These are phyloP conservation scores for Neophaeococcomyces aloes DNA, from an alignment of 2,329 filamentous ascomycete species.

Conservation along the genomic window DNA sequence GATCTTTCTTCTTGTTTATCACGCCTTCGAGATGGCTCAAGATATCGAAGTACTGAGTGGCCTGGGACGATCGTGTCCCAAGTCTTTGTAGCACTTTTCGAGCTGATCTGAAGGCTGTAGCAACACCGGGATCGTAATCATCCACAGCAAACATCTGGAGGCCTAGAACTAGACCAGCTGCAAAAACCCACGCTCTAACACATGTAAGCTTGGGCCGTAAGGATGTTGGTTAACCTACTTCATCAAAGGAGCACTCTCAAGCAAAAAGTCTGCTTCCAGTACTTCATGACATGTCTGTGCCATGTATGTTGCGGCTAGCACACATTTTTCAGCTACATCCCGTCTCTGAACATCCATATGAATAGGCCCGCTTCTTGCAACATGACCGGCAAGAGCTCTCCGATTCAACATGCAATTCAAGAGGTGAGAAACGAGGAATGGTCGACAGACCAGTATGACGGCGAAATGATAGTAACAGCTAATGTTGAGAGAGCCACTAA, in stretches of 20 bases:
- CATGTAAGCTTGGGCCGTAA: too few relatives aligned
- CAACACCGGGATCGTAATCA: constrained; percentile 36
- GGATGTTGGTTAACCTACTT: too few relatives aligned
- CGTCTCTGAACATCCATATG: neutral
- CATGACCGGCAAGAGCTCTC: neutral
- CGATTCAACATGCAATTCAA: too few relatives aligned
- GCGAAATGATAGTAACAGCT: constrained; percentile 51
- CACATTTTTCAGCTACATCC: constrained; percentile 42
- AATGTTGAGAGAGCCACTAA: too few relatives aligned
- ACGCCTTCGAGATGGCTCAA: constrained; percentile 37
- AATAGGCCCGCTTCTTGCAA: neutral
- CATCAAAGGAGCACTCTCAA: too few relatives aligned
- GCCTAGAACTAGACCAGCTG: constrained; percentile 47
- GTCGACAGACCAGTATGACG: constrained; percentile 47
- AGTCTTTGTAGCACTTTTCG: constrained; percentile 41
- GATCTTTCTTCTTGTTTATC: neutral
- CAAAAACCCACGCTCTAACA: constrained; percentile 48
- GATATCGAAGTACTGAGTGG: constrained; percentile 48
- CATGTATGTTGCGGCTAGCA: constrained; percentile 47
- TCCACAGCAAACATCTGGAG: constrained; percentile 46
- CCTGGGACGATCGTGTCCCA: constrained; percentile 43
- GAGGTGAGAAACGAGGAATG: constrained; percentile 45
- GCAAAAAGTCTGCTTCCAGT: constrained; percentile 34
- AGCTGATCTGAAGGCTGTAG: constrained; percentile 42
- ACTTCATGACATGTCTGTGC: constrained; percentile 43